Conservation (phyloP, 768 basidiomycete genomes). For the Rhizopogon salebrosus region DNA sequence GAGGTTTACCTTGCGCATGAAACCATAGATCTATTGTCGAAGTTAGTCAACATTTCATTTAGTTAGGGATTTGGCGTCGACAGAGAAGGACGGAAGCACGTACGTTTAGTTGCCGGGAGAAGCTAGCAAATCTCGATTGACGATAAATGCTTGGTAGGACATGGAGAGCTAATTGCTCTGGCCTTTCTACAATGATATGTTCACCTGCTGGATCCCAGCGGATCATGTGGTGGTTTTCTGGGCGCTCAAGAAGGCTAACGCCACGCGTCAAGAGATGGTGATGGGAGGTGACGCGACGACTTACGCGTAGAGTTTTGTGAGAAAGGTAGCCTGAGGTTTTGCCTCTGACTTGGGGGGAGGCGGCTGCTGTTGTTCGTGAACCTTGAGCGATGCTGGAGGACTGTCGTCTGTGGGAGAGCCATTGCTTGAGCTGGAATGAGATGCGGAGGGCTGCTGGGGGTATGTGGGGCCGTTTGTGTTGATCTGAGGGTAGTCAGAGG, state of each 20-base stretch:
- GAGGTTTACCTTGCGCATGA: constrained; percentile 96
- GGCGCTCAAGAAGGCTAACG: constrained; percentile 76
- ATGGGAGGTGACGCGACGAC: constrained; percentile 28
- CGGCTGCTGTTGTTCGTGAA: constrained; percentile 38
- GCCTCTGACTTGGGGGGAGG: constrained; percentile 62
- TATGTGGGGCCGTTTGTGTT: constrained; percentile 29
- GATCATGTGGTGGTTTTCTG: constrained; percentile 95
- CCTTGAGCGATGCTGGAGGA: constrained; percentile 35
- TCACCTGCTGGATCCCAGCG: constrained; percentile 93
- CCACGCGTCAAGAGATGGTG: constrained; percentile 10
- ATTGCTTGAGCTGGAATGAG: constrained; percentile 34
- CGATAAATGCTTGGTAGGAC: constrained; percentile 92
- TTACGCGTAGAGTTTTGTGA: constrained; percentile 94
- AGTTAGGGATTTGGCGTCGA: constrained; percentile 16
- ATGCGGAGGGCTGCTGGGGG: constrained; percentile 28
- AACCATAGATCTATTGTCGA: constrained; percentile 82
- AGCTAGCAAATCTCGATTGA: constrained; percentile 95
- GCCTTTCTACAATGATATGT: constrained; percentile 92
- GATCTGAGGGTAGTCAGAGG: constrained; percentile 32
- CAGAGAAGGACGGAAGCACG: constrained; percentile 34
- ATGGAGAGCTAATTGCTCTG: constrained; percentile 89
- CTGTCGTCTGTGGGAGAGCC: constrained; percentile 41
- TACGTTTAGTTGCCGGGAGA: constrained; percentile 96
- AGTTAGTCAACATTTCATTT: constrained; percentile 7
- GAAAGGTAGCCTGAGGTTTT: constrained; percentile 90